Conservation (phyloP, 2,329 filamentous ascomycete genomes). For the Cyphellophora attinorum region DNA sequence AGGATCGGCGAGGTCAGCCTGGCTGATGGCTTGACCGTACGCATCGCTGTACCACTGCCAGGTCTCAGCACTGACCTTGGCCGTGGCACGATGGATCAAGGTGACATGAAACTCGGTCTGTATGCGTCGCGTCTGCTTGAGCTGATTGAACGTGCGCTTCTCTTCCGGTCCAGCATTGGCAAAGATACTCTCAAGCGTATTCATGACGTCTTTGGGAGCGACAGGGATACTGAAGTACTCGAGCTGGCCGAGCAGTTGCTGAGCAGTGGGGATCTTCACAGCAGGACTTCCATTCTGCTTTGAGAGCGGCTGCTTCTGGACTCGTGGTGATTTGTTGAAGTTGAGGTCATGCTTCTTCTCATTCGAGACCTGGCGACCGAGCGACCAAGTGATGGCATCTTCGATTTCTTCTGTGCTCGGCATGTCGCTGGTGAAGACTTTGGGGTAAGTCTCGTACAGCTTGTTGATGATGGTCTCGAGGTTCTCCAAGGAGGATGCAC, state of each 20-base stretch:
- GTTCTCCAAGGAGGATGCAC: conserved; percentile 69
- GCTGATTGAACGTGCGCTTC: conserved; percentile 62
- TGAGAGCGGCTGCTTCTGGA: conserved; percentile 24
- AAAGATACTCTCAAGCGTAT: conserved; percentile 63
- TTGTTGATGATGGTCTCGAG: conserved; percentile 67
- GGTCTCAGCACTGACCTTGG: conserved; percentile 52
- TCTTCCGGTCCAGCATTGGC: conserved; percentile 41
- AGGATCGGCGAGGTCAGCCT: conserved; percentile 16
- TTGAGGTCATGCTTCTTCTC: conserved; percentile 71
- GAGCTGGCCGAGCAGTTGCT: conserved; percentile 30
- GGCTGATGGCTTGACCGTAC: conserved; percentile 32
- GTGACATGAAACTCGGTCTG: conserved; percentile 90
- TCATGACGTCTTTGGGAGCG: conserved; percentile 39
- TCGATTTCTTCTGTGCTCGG: conserved; percentile 69
- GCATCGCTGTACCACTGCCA: conserved; percentile 67
- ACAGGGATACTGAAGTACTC: conserved; percentile 59
- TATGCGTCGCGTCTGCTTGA: conserved; percentile 64
- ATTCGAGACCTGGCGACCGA: conserved; percentile 62
- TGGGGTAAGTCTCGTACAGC: conserved; percentile 69
- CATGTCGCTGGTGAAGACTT: conserved; percentile 56
- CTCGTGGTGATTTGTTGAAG: conserved; percentile 41
- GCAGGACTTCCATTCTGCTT: conserved; percentile 17
- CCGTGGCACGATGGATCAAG: conserved; percentile 67
- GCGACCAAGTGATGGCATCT: conserved; percentile 62
- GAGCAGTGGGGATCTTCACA: conserved; percentile 15